A percentile compares a stretch with the other conserved stretches of the same genome.
These are phyloP conservation scores for Xerocomellus chrysenteron DNA, from an alignment of 768 basidiomycete genomes.

Conservation along the genomic window DNA sequence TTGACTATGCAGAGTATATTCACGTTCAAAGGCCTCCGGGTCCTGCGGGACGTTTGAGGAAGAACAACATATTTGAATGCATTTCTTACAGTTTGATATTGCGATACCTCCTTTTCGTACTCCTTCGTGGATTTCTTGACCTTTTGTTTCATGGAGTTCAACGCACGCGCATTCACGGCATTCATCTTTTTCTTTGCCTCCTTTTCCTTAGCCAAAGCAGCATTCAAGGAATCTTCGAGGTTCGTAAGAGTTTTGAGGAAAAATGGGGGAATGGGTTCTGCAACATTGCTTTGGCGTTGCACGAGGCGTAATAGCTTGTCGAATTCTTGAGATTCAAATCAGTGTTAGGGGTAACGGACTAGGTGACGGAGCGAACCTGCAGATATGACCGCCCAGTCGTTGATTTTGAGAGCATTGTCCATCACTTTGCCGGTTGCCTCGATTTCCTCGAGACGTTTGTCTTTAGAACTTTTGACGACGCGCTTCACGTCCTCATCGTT, in stretches of 20 bases:
- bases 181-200: constrained; percentile 96
- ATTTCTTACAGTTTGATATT: constrained; percentile 69
- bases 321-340: constrained; percentile 63
- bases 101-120: constrained; percentile 75
- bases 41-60: constrained; percentile 50
- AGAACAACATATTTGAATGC: neutral
- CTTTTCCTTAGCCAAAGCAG: constrained; percentile 80
- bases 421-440: constrained; percentile 88
- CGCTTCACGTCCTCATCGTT: constrained; percentile 75
- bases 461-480: constrained; percentile 79
- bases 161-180: constrained; percentile 86
- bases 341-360: neutral
- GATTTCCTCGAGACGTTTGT: constrained; percentile 93
- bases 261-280: constrained; percentile 85
- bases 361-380: constrained; percentile 54
- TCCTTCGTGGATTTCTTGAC: constrained; percentile 90
- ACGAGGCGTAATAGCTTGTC: constrained; percentile 94
- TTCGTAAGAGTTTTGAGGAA: constrained; percentile 72
- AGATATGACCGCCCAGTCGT: constrained; percentile 93
- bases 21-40: constrained; percentile 81
- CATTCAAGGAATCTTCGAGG: constrained; percentile 75
- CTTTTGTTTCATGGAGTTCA: constrained; percentile 98
- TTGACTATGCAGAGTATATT: constrained; percentile 57
- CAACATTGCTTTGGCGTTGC: constrained; percentile 78
- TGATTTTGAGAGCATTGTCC: constrained; percentile 93